Percentiles rank a stretch among this genome's conserved stretches.
phyloP scores from a whole-genome alignment of 2,329 filamentous ascomycete genomes.

The Aureobasidium lini region DNA sequence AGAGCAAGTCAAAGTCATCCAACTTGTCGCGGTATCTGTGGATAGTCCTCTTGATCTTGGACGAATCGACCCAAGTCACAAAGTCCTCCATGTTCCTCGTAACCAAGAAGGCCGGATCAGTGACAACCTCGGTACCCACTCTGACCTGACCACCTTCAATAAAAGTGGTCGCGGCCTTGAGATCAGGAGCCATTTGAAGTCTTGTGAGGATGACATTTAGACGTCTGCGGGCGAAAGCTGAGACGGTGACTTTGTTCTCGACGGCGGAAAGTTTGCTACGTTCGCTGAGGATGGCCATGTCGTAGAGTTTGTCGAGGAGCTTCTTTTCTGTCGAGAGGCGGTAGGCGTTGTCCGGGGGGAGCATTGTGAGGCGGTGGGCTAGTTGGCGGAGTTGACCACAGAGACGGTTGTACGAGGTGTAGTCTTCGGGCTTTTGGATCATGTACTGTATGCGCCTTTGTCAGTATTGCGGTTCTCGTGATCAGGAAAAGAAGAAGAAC shows the following conservation, averaged over 20 bases:
- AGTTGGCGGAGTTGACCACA: slow-evolving; percentile 71
- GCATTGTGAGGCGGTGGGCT: slow-evolving; percentile 75
- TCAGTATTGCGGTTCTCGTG: background rate
- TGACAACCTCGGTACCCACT: slow-evolving; percentile 83
- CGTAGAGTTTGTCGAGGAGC: slow-evolving; percentile 83
- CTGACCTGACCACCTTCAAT: slow-evolving; percentile 92
- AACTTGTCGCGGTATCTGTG: slow-evolving; percentile 91
- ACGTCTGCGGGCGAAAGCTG: slow-evolving; percentile 51
- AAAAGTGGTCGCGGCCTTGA: slow-evolving; percentile 71
- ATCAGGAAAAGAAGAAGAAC: slow-evolving; percentile 15
- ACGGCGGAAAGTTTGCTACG: slow-evolving; percentile 60
- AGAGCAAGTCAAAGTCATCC: slow-evolving; percentile 90
- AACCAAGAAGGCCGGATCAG: slow-evolving; percentile 82
- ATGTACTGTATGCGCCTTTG: background rate
- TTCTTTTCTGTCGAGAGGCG: slow-evolving; percentile 79
- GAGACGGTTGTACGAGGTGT: slow-evolving; percentile 47
- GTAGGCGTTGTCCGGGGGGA: slow-evolving; percentile 69
- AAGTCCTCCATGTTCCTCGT: slow-evolving; percentile 90
- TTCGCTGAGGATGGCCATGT: slow-evolving; percentile 71
- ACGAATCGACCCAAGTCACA: slow-evolving; percentile 90
- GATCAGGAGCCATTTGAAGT: slow-evolving; percentile 82
- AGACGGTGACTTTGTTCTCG: slow-evolving; percentile 82
- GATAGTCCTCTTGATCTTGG: slow-evolving; percentile 95
- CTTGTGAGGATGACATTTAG: slow-evolving; percentile 73
- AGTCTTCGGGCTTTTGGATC: slow-evolving; percentile 84